phyloP scores from a whole-genome alignment of 345 rosid species.

The Crucihimalaya himalaica region DNA sequence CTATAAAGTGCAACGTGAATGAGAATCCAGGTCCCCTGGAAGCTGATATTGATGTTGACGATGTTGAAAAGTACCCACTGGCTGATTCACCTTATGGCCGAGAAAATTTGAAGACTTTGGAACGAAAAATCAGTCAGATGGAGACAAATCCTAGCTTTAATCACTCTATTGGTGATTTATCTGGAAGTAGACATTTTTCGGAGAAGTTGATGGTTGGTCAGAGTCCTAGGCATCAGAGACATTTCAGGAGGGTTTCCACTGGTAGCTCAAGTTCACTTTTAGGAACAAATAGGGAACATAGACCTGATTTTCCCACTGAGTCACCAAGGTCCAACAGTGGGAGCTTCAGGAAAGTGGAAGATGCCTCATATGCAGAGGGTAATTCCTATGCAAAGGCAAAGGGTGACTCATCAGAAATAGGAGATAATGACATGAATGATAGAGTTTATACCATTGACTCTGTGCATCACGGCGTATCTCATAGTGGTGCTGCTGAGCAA shows the following conservation, averaged over 20 bases:
- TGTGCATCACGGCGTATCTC: constrained; percentile 54
- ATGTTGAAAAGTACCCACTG: constrained; percentile 71
- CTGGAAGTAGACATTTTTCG: constrained; percentile 48
- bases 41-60: constrained; percentile 62
- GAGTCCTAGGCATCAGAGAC: constrained; percentile 67
- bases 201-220: constrained; percentile 81
- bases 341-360: constrained; percentile 57
- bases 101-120: constrained; percentile 70
- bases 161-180: constrained; percentile 52
- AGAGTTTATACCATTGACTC: constrained; percentile 93
- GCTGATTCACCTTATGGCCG: constrained; percentile 61
- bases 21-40: constrained; percentile 56
- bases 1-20: constrained; percentile 69
- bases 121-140: constrained; percentile 66
- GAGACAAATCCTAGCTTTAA: constrained; percentile 61
- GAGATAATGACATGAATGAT: constrained; percentile 71
- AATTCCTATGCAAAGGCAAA: constrained; percentile 41
- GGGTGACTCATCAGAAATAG: constrained; percentile 59
- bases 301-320: constrained; percentile 48
- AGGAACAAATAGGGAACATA: constrained; percentile 51
- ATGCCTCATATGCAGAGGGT: constrained; percentile 46
- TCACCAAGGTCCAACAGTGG: constrained; percentile 54
- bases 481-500: constrained; percentile 40
- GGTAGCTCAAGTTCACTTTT: constrained; percentile 61
- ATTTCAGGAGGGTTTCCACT: constrained; percentile 51